Conservation (phyloP, 2,329 filamentous ascomycete genomes). For the Paraconiothyrium sp. region DNA sequence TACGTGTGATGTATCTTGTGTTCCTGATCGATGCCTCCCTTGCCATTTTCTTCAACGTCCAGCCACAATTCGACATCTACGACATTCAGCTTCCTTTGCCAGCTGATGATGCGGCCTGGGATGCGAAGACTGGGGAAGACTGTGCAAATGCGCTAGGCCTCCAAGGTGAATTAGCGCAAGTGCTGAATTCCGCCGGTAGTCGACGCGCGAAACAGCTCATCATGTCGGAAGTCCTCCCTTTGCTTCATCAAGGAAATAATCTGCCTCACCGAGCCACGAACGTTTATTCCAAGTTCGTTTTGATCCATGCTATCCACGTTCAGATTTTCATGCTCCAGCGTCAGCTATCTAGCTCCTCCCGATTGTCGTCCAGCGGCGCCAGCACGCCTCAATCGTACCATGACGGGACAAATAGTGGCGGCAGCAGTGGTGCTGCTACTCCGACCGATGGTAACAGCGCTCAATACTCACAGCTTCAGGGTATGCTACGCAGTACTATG, state of each 20-base stretch:
- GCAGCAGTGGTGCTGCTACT: slow-evolving; percentile 52
- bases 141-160: slow-evolving; percentile 74
- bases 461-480: slow-evolving; percentile 58
- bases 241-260: slow-evolving; percentile 67
- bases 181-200: slow-evolving; percentile 70
- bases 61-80: slow-evolving; percentile 69
- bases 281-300: slow-evolving; percentile 76
- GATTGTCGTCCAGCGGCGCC: slow-evolving; percentile 54
- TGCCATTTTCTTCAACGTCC: slow-evolving; percentile 76
- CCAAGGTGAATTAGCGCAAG: slow-evolving; percentile 65
- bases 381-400: slow-evolving; percentile 67
- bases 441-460: slow-evolving; percentile 56
- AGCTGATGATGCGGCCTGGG: slow-evolving; percentile 78
- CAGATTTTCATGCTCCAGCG: slow-evolving; percentile 67
- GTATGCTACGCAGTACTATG: slow-evolving; percentile 57
- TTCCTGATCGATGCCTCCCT: slow-evolving; percentile 72
- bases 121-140: slow-evolving; percentile 66
- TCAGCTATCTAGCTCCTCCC: slow-evolving; percentile 46
- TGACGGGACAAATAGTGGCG: slow-evolving; percentile 44
- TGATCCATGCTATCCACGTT: slow-evolving; percentile 74
- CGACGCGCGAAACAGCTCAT: slow-evolving; percentile 71
- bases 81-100: slow-evolving; percentile 75
- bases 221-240: slow-evolving; percentile 68
- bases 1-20: slow-evolving; percentile 71
- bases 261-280: slow-evolving; percentile 75